phyloP scores from a whole-genome alignment of 352 stramenopile genomes.

The Pythium oligandrum region DNA sequence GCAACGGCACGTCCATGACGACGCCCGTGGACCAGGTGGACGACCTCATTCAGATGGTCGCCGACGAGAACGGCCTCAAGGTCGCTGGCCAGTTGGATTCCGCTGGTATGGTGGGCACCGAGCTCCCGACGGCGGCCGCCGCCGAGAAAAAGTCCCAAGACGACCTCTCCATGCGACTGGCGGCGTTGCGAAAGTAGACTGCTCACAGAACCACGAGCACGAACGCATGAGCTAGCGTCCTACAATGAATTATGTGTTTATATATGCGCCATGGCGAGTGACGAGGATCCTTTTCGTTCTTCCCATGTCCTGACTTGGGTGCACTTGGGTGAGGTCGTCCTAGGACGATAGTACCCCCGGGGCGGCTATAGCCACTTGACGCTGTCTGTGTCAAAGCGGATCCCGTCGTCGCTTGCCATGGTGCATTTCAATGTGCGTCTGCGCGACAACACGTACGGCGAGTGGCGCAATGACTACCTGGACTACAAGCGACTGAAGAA shows the following conservation, averaged over 20 bases:
- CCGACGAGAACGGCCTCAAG: slow-evolving; percentile 96
- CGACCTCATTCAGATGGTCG: slow-evolving; percentile 96
- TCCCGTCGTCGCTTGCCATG: slow-evolving; percentile 23
- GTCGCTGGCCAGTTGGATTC: slow-evolving; percentile 92
- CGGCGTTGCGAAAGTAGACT: slow-evolving; percentile 65
- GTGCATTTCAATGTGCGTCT: slow-evolving; percentile 74
- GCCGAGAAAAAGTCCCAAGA: slow-evolving; percentile 80
- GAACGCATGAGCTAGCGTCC: too few species aligned
- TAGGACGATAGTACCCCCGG: too few species aligned
- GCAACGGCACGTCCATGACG: slow-evolving; percentile 91
- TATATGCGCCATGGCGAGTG: too few species aligned
- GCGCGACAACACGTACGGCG: slow-evolving; percentile 79
- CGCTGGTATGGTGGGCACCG: slow-evolving; percentile 82
- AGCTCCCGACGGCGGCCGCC: slow-evolving; percentile 60
- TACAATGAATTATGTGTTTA: too few species aligned
- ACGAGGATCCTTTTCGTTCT: too few species aligned
- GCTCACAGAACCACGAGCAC: too few species aligned
- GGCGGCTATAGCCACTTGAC: too few species aligned
- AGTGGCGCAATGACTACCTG: slow-evolving; percentile 87
- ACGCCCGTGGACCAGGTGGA: slow-evolving; percentile 98
- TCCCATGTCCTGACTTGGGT: too few species aligned
- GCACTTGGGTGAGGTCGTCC: too few species aligned
- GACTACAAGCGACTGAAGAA: slow-evolving; percentile 89
- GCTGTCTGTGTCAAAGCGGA: too few species aligned
- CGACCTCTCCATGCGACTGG: slow-evolving; percentile 78